phyloP scores from a whole-genome alignment of 805 yeast species.

The Metschnikowia cubensis region DNA sequence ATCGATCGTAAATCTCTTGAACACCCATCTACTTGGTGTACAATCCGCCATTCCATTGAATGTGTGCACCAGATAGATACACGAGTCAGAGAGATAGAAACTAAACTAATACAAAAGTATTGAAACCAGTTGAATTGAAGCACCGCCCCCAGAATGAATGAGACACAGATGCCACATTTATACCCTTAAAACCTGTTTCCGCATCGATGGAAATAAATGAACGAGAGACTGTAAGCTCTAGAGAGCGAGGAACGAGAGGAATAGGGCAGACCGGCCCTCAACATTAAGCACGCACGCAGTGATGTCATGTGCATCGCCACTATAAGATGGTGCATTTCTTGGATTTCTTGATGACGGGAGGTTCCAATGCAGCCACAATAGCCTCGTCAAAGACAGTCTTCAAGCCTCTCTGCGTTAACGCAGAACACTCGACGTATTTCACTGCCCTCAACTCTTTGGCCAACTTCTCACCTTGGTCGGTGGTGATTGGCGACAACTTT shows the following conservation, averaged over 20 bases:
- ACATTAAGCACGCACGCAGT: background rate
- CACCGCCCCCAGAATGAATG: conserved; percentile 1
- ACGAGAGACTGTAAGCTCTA: conserved; percentile 3
- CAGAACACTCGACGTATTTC: conserved; percentile 96
- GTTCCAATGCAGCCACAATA: conserved; percentile 95
- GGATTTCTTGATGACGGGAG: conserved; percentile 79
- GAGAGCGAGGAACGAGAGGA: conserved; percentile 3
- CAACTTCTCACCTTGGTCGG: conserved; percentile 85
- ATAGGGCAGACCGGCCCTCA: background rate
- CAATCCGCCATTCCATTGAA: background rate
- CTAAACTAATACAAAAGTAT: conserved; percentile 3
- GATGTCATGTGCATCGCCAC: conserved; percentile 7
- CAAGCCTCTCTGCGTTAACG: conserved; percentile 93
- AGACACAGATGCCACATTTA: conserved; percentile 4
- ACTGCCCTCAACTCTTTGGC: conserved; percentile 95
- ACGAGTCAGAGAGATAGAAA: conserved; percentile 2
- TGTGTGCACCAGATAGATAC: background rate
- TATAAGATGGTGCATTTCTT: conserved; percentile 86
- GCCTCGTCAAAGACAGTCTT: conserved; percentile 99
- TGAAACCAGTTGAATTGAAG: conserved; percentile 5
- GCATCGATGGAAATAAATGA: background rate
- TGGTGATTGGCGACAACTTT: conserved; percentile 78
- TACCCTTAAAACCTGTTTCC: conserved; percentile 5
- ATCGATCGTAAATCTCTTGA: background rate
- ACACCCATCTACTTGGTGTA: background rate